Conservation (phyloP, 768 basidiomycete genomes). For the Crucibulum laeve region DNA sequence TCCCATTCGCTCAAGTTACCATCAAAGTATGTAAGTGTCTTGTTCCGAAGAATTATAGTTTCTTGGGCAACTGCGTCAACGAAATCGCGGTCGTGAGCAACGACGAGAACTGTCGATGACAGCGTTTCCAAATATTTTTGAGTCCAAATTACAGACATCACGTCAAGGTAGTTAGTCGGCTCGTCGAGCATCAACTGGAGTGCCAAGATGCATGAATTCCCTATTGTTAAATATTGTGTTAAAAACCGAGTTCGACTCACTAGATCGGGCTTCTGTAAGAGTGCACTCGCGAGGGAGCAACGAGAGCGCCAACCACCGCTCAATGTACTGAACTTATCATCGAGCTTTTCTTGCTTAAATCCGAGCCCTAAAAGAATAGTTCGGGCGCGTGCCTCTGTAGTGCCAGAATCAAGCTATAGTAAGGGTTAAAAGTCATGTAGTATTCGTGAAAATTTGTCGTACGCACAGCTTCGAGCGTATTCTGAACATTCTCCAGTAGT, state of each 20-base stretch:
- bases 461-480: too few species aligned
- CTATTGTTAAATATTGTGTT: too few species aligned
- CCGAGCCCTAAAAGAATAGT: conserved; percentile 56
- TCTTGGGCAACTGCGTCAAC: conserved; percentile 56
- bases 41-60: conserved; percentile 53
- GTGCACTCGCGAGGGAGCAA: conserved; percentile 51
- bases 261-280: conserved; percentile 54
- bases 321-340: conserved; percentile 37
- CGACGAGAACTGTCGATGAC: conserved; percentile 49
- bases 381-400: conserved; percentile 43
- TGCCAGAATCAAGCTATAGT: conserved; percentile 28
- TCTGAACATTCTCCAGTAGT: background rate
- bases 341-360: conserved; percentile 35
- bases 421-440: too few species aligned
- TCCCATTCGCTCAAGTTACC: conserved; percentile 54
- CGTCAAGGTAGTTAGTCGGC: conserved; percentile 46
- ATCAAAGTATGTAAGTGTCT: conserved; percentile 48
- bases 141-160: conserved; percentile 49
- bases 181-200: background rate
- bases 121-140: conserved; percentile 43
- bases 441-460: too few species aligned
- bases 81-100: conserved; percentile 66
- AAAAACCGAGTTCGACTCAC: conserved; percentile 22
- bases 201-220: too few species aligned
- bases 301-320: conserved; percentile 68